phyloP scores from a whole-genome alignment of 1,284 basidiomycete genomes.

The Apiotrichum mycotoxinovorans region DNA sequence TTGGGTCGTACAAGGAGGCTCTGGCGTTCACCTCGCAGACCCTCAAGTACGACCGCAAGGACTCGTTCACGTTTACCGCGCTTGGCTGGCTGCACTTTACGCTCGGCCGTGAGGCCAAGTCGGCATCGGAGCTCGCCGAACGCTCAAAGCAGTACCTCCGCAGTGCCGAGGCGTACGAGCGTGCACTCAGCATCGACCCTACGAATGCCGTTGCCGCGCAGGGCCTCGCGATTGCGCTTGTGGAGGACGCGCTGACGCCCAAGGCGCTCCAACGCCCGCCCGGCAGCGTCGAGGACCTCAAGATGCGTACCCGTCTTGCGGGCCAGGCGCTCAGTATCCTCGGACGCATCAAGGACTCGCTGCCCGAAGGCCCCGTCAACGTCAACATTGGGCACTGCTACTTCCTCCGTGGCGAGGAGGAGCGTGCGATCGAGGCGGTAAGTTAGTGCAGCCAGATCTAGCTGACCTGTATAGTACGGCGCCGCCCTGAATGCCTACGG shows the following conservation, averaged over 20 bases:
- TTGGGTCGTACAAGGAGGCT: slow-evolving; percentile 59
- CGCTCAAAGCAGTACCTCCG: slow-evolving; percentile 71
- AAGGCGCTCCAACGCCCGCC: slow-evolving; percentile 29
- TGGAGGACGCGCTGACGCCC: slow-evolving; percentile 75
- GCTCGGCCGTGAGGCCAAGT: slow-evolving; percentile 63
- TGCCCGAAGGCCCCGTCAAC: slow-evolving; percentile 81
- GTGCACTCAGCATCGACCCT: slow-evolving; percentile 75
- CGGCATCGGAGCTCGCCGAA: slow-evolving; percentile 60
- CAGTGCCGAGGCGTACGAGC: slow-evolving; percentile 84
- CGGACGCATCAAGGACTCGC: slow-evolving; percentile 78
- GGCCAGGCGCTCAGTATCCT: slow-evolving; percentile 81
- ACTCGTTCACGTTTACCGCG: slow-evolving; percentile 85
- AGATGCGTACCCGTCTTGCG: slow-evolving; percentile 61
- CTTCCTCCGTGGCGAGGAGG: slow-evolving; percentile 83
- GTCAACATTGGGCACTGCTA: slow-evolving; percentile 94
- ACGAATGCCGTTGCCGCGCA: slow-evolving; percentile 85
- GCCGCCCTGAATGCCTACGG: slow-evolving; percentile 71
- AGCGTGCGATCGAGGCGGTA: slow-evolving; percentile 88
- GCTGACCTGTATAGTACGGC: slow-evolving; percentile 67
- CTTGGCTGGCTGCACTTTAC: slow-evolving; percentile 79
- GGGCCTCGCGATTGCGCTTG: slow-evolving; percentile 84
- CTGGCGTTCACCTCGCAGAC: slow-evolving; percentile 81
- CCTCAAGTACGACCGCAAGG: slow-evolving; percentile 75
- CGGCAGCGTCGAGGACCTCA: slow-evolving; percentile 59
- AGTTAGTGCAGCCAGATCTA: slow-evolving; percentile 46